phyloP scores from a whole-genome alignment of 2,329 filamentous ascomycete genomes.

The Herpomyces periplanetae region DNA sequence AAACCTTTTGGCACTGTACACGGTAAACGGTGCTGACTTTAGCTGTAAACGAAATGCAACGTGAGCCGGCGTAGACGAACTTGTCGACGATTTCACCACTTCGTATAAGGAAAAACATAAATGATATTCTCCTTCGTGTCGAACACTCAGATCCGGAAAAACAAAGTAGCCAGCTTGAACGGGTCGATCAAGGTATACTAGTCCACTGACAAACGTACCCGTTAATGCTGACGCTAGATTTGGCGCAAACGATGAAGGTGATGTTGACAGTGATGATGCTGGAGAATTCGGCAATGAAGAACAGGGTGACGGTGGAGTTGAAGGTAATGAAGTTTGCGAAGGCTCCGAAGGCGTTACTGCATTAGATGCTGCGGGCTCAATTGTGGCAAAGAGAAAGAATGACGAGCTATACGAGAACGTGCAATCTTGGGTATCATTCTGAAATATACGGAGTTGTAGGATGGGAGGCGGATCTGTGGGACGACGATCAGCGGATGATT shows the following conservation, averaged over 20 bases:
- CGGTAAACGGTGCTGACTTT: slow-evolving; percentile 47
- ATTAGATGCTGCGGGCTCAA: slow-evolving; percentile 49
- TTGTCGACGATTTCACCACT: slow-evolving; percentile 25
- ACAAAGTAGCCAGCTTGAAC: slow-evolving; percentile 55
- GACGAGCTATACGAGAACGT: slow-evolving; percentile 83
- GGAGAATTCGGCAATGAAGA: no score
- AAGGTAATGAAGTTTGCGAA: slow-evolving; percentile 34
- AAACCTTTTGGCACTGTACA: slow-evolving; percentile 94
- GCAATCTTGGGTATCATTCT: slow-evolving; percentile 22
- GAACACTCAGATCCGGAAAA: slow-evolving; percentile 78
- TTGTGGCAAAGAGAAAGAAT: slow-evolving; percentile 78
- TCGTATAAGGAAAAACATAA: slow-evolving; percentile 75
- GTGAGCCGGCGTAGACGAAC: slow-evolving; percentile 12
- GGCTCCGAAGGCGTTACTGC: slow-evolving; percentile 26
- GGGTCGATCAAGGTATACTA: slow-evolving; percentile 76
- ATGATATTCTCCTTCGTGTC: slow-evolving; percentile 74
- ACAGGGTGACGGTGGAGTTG: no score
- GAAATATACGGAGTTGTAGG: slow-evolving; percentile 51
- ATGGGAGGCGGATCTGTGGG: slow-evolving; percentile 83
- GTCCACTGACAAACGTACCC: slow-evolving; percentile 70
- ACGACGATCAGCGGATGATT: slow-evolving; percentile 58
- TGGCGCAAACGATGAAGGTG: no score
- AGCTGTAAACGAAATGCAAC: slow-evolving; percentile 66
- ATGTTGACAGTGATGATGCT: no score
- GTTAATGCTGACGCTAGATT: no score